Conservation (phyloP, 371 early-diverging fungal genomes). For the Lichtheimia ramosa region DNA sequence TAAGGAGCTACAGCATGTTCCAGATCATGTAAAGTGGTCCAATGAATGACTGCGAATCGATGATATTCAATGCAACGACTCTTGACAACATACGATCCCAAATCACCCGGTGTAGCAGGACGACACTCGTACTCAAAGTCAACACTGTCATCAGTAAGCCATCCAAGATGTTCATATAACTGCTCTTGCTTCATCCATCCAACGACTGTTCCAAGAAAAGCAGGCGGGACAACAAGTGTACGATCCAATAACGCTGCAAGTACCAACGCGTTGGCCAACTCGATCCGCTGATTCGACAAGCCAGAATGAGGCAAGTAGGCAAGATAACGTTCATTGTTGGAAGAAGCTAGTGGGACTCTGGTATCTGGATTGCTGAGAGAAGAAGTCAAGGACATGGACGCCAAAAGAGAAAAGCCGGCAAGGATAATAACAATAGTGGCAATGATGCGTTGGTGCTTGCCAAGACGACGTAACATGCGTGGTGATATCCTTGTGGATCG, state of each 20-base stretch:
- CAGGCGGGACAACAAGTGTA: constrained; percentile 60
- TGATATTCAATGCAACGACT: constrained; percentile 31
- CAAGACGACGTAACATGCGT: background rate
- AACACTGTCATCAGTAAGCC: constrained; percentile 31
- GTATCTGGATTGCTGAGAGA: background rate
- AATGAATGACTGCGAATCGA: constrained; percentile 30
- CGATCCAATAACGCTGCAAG: constrained; percentile 54
- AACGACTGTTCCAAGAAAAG: constrained; percentile 39
- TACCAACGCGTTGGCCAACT: constrained; percentile 55
- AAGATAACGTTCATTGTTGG: constrained; percentile 25
- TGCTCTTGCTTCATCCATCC: constrained; percentile 33
- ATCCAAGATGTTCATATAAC: constrained; percentile 21
- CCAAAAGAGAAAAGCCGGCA: background rate
- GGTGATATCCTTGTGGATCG: no score
- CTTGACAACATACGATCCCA: constrained; percentile 18
- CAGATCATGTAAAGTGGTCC: constrained; percentile 37
- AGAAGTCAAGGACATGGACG: background rate
- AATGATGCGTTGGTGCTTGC: background rate
- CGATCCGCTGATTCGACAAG: constrained; percentile 60
- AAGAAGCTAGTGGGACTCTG: background rate
- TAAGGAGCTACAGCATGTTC: constrained; percentile 8
- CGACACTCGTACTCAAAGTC: constrained; percentile 26
- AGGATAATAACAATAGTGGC: background rate
- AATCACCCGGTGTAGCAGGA: constrained; percentile 15
- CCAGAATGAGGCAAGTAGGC: constrained; percentile 62